Base-by-base conservation (phyloP, 768 basidiomycete genomes). In the Amanita thiersii region DNA sequence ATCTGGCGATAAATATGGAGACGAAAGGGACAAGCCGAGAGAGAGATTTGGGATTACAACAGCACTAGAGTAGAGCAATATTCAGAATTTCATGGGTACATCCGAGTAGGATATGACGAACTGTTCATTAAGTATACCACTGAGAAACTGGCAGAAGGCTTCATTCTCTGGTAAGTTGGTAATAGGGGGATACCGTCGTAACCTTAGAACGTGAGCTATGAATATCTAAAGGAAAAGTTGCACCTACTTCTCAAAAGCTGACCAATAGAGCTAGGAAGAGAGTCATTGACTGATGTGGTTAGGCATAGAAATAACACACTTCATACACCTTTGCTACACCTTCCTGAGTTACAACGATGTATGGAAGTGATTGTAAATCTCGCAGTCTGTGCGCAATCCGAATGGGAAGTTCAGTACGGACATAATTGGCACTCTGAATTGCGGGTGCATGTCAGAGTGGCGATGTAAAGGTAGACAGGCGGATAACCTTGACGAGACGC, bases 381-480 rank as follows among this genome's bases (percentile, higher is more conserved):
- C 86, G 77, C 45, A 93, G 62, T 35, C 91, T 75, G 58, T 93
- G 90, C 3, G 89, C 83, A 52, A 92, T 85, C 26, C 90, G 78
- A 10, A 90, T 79, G 7, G 91, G 90, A 4, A 94, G 63, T 54
- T 94, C 90, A 3, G 85, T 86, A 39, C 89, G 79, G 31, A 94
- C 87, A 60, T 91, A 89, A 57, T 91, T 91, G 40, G 86, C 89
- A 48, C 85, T 88, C 88, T 91, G 38, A 15, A 37, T 37, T 5
- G 20, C 5, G 20, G 10, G 15, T 20, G 6, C 8, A 2, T 32
- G 19, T 30, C 37, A 29, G 20, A 33, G 23, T 38, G n/a, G 23
- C 15, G 33, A 20, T 37, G 25, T 26, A 28, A 5, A 31, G 32
- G 24, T 45, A 30, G 11, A 32, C 26, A 31, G 29, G 23, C 12